These are phyloP conservation scores for Porphyra umbilicalis DNA, from an alignment of 31 red algal genomes.

Conservation along the genomic window DNA sequence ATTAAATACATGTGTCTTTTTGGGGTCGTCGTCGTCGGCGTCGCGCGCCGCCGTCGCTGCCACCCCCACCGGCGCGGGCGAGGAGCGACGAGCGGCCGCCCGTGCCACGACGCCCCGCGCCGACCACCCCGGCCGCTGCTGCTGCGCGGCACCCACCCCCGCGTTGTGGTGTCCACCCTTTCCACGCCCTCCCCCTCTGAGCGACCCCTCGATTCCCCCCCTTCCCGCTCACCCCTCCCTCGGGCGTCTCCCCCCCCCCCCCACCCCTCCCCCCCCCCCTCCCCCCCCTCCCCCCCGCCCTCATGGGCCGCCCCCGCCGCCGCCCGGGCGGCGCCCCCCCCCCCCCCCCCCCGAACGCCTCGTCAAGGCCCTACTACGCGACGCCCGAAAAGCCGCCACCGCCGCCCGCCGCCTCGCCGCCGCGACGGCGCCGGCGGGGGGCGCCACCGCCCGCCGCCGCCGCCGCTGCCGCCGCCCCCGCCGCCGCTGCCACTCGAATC, in stretches of 20 bases:
- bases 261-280: neutral
- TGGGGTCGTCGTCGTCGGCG: too few relatives aligned
- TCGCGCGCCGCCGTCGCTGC: too few relatives aligned
- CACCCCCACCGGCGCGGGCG: too few relatives aligned
- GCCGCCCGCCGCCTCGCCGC: neutral
- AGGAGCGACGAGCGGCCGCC: too few relatives aligned
- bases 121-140: too few relatives aligned
- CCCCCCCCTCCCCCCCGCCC: neutral
- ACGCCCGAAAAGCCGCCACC: neutral
- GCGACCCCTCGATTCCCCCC: neutral
- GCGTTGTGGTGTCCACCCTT: too few relatives aligned
- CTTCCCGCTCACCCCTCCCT: neutral
- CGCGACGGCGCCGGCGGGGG: neutral
- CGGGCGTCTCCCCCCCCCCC: neutral
- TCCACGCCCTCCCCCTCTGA: neutral
- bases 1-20: too few relatives aligned
- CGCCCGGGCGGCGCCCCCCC: neutral
- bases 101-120: too few relatives aligned
- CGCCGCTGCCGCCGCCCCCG: too few relatives aligned
- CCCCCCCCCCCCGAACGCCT: neutral
- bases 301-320: neutral
- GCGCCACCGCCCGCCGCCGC: too few relatives aligned
- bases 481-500: neutral
- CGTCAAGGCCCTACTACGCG: neutral
- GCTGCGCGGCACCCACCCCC: too few relatives aligned